A percentile compares a stretch with the other conserved stretches of the same genome.
Conservation (phyloP, 768 basidiomycete species). For the Leucocoprinus leucothites region DNA sequence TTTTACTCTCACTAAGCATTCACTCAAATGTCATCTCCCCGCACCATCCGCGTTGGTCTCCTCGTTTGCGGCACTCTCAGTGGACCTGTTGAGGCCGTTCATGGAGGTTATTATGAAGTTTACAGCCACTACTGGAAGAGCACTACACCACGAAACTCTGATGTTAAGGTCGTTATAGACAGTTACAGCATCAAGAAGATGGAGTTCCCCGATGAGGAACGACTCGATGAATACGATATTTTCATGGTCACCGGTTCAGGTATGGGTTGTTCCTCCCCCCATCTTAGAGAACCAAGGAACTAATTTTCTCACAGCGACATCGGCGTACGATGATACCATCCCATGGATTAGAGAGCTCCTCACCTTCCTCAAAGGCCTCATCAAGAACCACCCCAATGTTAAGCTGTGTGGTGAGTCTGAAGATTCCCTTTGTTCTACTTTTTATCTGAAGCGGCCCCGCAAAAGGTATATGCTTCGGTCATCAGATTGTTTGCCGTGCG, state of each 20-base stretch:
- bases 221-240: constrained; percentile 58
- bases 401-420: constrained; percentile 65
- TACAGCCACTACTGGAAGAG: constrained; percentile 43
- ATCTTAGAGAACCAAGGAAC: too few relatives aligned
- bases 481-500: constrained; percentile 72
- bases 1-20: too few relatives aligned
- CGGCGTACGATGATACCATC: background rate
- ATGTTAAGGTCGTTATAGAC: constrained; percentile 46
- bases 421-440: background rate
- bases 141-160: constrained; percentile 21
- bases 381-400: constrained; percentile 47
- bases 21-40: constrained; percentile 3
- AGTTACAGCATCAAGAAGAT: constrained; percentile 57
- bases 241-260: constrained; percentile 84
- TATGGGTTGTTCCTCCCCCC: too few relatives aligned
- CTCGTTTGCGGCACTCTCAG: constrained; percentile 63
- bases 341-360: constrained; percentile 73
- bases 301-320: background rate
- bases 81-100: constrained; percentile 33
- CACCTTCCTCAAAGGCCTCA: constrained; percentile 50
- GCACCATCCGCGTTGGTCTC: constrained; percentile 37
- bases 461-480: constrained; percentile 88
- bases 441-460: background rate
- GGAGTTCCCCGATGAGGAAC: constrained; percentile 56
- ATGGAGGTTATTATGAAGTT: constrained; percentile 58